Percentiles rank a stretch among this genome's conserved stretches.
phyloP scores from a whole-genome alignment of 2,329 filamentous ascomycete genomes.

The Penicillium digitatum region DNA sequence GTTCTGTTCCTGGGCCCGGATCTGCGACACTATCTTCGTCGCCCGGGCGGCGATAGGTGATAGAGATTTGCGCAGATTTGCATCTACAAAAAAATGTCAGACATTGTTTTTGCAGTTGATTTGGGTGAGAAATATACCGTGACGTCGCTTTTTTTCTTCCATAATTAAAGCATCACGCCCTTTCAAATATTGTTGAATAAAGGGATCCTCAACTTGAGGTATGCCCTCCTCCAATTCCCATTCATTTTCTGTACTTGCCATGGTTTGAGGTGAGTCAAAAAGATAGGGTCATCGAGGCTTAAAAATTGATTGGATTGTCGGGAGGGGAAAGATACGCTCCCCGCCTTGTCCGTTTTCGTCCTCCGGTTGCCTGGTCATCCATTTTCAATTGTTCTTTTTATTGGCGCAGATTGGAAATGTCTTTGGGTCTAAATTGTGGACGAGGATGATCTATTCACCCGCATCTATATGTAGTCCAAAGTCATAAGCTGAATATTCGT shows the following conservation, averaged over 20 bases:
- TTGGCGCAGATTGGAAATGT: not conserved
- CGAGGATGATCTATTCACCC: not conserved
- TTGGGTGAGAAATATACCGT: slow-evolving; percentile 53
- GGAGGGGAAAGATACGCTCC: not conserved
- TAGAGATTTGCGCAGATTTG: slow-evolving; percentile 48
- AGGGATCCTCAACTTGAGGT: slow-evolving; percentile 59
- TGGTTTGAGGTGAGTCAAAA: slow-evolving; percentile 1
- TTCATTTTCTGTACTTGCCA: slow-evolving; percentile 19
- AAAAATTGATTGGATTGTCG: not conserved
- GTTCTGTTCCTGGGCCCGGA: slow-evolving; percentile 71
- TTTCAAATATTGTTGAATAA: slow-evolving; percentile 75
- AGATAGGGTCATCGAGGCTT: not conserved
- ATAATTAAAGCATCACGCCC: slow-evolving; percentile 71
- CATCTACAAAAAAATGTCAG: slow-evolving; percentile 22
- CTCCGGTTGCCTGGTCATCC: not conserved
- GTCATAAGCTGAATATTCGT: not conserved
- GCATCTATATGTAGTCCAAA: not conserved
- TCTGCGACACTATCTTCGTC: slow-evolving; percentile 72
- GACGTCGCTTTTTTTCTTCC: slow-evolving; percentile 77
- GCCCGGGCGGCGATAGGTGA: slow-evolving; percentile 76
- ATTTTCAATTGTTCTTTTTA: not conserved
- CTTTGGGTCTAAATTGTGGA: not conserved
- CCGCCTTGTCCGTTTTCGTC: slow-evolving; percentile 6
- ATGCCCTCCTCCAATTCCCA: slow-evolving; percentile 44
- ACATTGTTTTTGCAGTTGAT: not conserved